Evolutionary conservation across 148 eudicot species (phyloP), one percentile per base, ranked within the genome.

Genomic region (Polygonum maritimum): DNA sequence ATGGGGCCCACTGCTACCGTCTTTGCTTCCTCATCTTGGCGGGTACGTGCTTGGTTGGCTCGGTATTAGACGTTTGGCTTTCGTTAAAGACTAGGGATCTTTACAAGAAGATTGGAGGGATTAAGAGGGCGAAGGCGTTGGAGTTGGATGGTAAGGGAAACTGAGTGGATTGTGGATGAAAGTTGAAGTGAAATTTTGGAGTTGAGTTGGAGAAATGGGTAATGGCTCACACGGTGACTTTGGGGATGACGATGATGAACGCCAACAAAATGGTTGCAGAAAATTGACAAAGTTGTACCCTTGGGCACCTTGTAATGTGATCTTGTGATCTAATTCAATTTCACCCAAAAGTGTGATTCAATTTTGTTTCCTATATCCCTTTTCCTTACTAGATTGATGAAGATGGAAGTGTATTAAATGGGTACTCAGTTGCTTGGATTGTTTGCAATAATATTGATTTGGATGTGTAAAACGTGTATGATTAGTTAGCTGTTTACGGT

Each of bases 21-120:
- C 85, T 86, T 5, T 93, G 93, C 75, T 93, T 89, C 76, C 69
- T 91, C 16, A 78, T 91, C 21, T 87, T 93, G 94, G 96, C 90
- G 0, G 79, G 82, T 11, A 88, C 89, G n/a, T 93, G 94, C 71
- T 19, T 91, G 16, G 41, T 93, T 7, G 98, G 96, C 35, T 88
- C 87, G 33, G 88, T 84, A 9, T 78, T 93, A 38, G 98, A 93
- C 58, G 70, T 88, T 1, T 73, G 85, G 82, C 77, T 91, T 80
- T 80, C 86, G 8, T 16, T 84, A 16, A 81, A 92, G 67, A 93
- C 96, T 3, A 93, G 74, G 82, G 73, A 62, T 2, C 65, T 93
- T 11, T 93, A 93, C 76, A 48, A 57, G 49, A 93, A 77, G 84
- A 86, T 93, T 19, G 82, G 80, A 41, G 85, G 84, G 2, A 79